Conservation (phyloP, 176 grass and related monocot genomes). For the Triticum urartu region DNA sequence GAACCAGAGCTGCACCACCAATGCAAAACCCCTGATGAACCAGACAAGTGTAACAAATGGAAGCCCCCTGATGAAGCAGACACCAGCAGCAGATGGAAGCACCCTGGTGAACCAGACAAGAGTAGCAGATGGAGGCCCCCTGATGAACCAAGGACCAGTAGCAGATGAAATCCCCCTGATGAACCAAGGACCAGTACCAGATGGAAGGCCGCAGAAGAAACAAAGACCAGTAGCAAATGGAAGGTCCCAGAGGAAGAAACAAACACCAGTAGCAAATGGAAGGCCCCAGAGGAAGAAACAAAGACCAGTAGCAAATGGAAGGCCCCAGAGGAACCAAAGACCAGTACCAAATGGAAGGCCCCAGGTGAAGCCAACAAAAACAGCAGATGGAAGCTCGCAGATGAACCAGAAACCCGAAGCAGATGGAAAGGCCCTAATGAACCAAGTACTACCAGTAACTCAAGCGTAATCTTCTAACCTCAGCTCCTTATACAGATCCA, state of each 20-base stretch:
- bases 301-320: constrained; percentile 13
- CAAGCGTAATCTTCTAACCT: constrained; percentile 54
- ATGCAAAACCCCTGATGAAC: constrained; percentile 26
- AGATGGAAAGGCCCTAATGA: not conserved
- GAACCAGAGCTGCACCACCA: constrained; percentile 26
- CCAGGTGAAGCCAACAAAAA: not conserved
- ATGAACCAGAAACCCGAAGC: not conserved
- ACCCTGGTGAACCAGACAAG: constrained; percentile 2
- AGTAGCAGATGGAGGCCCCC: constrained; percentile 13
- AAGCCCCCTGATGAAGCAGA: constrained; percentile 19
- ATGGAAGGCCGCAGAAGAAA: not conserved
- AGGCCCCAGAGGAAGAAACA: constrained; percentile 2
- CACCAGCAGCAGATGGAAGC: constrained; percentile 1
- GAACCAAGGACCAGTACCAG: constrained; percentile 2
- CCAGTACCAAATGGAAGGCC: constrained; percentile 9
- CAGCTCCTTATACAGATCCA: constrained; percentile 13
- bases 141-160: constrained; percentile 13
- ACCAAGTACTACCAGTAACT: constrained; percentile 19
- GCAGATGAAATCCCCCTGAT: not conserved
- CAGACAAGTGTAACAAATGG: constrained; percentile 18
- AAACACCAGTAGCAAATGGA: constrained; percentile 8
- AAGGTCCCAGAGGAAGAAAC: not conserved
- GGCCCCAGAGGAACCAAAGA: constrained; percentile 8
- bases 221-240: constrained; percentile 21
- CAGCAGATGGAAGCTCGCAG: not conserved